phyloP scores from a whole-genome alignment of 2,329 filamentous ascomycete genomes.

The Calonectria leucothoes region DNA sequence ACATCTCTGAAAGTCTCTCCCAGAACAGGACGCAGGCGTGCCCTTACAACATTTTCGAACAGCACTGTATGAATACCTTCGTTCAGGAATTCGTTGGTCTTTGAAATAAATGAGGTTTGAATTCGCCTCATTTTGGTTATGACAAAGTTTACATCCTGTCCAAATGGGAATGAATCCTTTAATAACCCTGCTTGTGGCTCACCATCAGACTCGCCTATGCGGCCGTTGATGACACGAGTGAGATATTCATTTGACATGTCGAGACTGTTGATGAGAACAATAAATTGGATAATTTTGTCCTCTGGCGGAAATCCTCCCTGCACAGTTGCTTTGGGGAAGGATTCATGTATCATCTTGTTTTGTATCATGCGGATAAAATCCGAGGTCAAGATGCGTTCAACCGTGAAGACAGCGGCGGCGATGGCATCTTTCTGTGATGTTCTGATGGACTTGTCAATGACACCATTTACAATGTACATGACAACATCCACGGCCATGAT shows the following conservation, averaged over 20 bases:
- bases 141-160: conserved; percentile 78
- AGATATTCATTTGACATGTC: conserved; percentile 94
- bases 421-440: conserved; percentile 87
- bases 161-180: conserved; percentile 81
- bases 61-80: conserved; percentile 86
- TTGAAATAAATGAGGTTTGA: conserved; percentile 77
- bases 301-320: conserved; percentile 89
- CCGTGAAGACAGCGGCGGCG: conserved; percentile 79
- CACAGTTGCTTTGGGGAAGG: conserved; percentile 83
- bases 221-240: conserved; percentile 81
- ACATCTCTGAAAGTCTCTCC: conserved; percentile 91
- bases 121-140: conserved; percentile 75
- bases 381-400: conserved; percentile 82
- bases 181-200: conserved; percentile 58
- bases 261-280: conserved; percentile 94
- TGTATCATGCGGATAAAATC: conserved; percentile 99
- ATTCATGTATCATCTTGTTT: conserved; percentile 96
- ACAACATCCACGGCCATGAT: conserved; percentile 97
- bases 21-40: conserved; percentile 84
- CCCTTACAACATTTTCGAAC: conserved; percentile 88
- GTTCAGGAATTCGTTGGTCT: conserved; percentile 83
- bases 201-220: conserved; percentile 61
- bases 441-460: conserved; percentile 86
- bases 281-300: conserved; percentile 87
- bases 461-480: conserved; percentile 98